Evolutionary conservation across 768 basidiomycete genomes (phyloP).

Genomic region (Lactarius akahatsu): DNA sequence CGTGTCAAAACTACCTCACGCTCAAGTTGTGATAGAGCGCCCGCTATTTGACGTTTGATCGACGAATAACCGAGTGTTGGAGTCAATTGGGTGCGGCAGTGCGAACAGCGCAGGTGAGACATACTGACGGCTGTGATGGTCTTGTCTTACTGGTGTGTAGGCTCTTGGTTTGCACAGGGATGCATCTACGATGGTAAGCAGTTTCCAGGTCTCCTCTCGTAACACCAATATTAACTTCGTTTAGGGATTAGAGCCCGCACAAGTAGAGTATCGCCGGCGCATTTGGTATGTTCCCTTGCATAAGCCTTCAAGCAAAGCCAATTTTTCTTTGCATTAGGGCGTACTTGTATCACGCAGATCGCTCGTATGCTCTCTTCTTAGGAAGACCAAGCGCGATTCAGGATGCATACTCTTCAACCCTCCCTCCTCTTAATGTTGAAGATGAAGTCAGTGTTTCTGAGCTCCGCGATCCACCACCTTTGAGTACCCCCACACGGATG

Average conservation of each 20-base stretch:
- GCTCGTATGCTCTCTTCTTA: constrained; percentile 87
- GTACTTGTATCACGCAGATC: constrained; percentile 91
- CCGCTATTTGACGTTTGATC: constrained; percentile 66
- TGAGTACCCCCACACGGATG: constrained; percentile 75
- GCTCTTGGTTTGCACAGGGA: constrained; percentile 92
- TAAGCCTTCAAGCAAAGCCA: constrained; percentile 5
- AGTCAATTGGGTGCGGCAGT: constrained; percentile 92
- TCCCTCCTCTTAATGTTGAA: constrained; percentile 69
- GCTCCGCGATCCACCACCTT: constrained; percentile 52
- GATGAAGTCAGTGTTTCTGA: constrained; percentile 50
- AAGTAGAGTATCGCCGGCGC: constrained; percentile 85
- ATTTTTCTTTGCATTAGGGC: constrained; percentile 49
- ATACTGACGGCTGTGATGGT: neutral
- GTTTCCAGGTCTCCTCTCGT: constrained; percentile 5
- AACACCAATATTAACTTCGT: constrained; percentile 17
- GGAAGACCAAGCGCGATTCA: constrained; percentile 89
- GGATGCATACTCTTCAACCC: constrained; percentile 84
- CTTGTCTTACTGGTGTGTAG: constrained; percentile 12
- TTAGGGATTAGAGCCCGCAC: constrained; percentile 69
- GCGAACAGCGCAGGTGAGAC: constrained; percentile 68
- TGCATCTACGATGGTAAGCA: constrained; percentile 73
- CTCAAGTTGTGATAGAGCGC: constrained; percentile 52
- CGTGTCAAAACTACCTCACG: constrained; percentile 4
- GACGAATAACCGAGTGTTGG: constrained; percentile 94
- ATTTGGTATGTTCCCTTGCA: constrained; percentile 61